Conservation (phyloP, 176 grass and related monocot genomes). For the Triticum dicoccoides region DNA sequence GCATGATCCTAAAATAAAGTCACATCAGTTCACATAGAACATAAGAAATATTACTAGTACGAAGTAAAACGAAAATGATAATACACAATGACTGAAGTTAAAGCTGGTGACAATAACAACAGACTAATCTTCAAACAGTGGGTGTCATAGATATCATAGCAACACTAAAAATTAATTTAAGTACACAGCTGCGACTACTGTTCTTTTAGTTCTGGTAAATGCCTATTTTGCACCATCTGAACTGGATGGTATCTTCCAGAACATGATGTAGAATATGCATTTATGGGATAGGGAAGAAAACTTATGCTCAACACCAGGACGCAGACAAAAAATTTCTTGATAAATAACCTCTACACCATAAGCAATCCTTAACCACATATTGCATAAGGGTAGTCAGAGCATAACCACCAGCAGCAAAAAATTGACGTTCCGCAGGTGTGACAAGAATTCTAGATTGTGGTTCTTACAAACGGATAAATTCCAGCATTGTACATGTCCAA, state of each 20-base stretch:
- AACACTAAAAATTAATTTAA: neutral
- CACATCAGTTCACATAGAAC: conserved; percentile 10
- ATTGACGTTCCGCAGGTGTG: neutral
- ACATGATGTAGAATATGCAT: neutral
- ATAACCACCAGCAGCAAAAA: neutral
- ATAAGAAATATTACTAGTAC: neutral
- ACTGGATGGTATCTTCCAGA: neutral
- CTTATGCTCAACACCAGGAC: neutral
- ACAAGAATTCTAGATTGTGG: neutral
- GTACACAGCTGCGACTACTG: neutral
- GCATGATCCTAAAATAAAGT: conserved; percentile 56
- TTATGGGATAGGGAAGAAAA: neutral
- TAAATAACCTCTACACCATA: neutral
- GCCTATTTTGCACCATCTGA: neutral
- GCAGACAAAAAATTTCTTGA: neutral
- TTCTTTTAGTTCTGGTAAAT: neutral
- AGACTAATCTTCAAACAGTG: neutral
- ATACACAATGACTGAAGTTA: neutral
- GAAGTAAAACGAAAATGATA: conserved; percentile 6
- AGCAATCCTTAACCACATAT: neutral
- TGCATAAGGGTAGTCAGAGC: conserved; percentile 1
- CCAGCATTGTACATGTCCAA: conserved; percentile 96
- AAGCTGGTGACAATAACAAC: neutral
- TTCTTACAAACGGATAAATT: conserved; percentile 92
- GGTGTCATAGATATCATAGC: neutral